A percentile compares a stretch with the other conserved stretches of the same genome.
These are phyloP conservation scores for Colletotrichum horii DNA, from an alignment of 2,329 filamentous ascomycete species.

Conservation along the genomic window DNA sequence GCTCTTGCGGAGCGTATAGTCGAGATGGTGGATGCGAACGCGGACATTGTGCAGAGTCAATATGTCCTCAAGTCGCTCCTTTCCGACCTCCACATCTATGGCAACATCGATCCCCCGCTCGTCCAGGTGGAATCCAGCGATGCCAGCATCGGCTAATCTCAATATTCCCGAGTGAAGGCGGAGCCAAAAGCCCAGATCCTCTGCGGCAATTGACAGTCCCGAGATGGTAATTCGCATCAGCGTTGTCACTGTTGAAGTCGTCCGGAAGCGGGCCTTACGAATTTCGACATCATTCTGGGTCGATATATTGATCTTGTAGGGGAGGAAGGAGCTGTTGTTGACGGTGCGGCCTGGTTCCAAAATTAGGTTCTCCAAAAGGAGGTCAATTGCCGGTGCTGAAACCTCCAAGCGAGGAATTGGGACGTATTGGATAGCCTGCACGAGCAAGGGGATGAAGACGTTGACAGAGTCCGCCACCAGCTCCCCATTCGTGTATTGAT, in stretches of 20 bases:
- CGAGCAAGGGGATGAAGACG: constrained; percentile 78
- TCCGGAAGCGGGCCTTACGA: constrained; percentile 75
- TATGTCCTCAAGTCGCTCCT: constrained; percentile 80
- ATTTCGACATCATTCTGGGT: constrained; percentile 89
- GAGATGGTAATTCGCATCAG: constrained; percentile 79
- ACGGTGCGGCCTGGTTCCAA: constrained; percentile 86
- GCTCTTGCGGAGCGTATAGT: constrained; percentile 77
- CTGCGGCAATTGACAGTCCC: constrained; percentile 82
- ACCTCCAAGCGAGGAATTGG: constrained; percentile 92
- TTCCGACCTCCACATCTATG: constrained; percentile 82
- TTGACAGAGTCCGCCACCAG: constrained; percentile 78
- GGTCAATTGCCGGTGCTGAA: constrained; percentile 80
- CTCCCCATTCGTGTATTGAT: constrained; percentile 70
- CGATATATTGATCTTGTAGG: constrained; percentile 80
- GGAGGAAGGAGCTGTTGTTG: constrained; percentile 87
- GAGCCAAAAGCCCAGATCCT: constrained; percentile 90
- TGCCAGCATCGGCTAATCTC: constrained; percentile 79
- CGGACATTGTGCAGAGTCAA: constrained; percentile 77
- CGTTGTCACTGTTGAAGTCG: constrained; percentile 69
- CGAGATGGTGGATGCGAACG: constrained; percentile 85
- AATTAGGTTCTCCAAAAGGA: constrained; percentile 89
- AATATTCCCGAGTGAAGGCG: constrained; percentile 78
- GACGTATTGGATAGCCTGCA: constrained; percentile 82
- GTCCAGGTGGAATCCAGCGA: constrained; percentile 85
- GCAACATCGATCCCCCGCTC: constrained; percentile 86